Base-by-base conservation (phyloP, 306 rosid species). In the Macrotyloma uniflorum region DNA sequence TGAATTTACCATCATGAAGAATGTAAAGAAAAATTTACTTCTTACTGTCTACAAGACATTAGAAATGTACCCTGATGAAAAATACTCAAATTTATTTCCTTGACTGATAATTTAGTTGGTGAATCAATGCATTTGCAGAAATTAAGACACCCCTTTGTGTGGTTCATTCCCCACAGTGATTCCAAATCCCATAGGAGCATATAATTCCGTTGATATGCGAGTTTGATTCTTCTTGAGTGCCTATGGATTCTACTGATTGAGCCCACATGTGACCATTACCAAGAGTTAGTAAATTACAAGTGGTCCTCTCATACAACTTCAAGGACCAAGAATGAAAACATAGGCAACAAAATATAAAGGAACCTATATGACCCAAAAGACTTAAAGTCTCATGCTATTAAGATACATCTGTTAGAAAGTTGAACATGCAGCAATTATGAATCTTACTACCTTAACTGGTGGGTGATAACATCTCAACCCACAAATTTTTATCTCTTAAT, bases 401-500 rank as follows among this genome's bases (percentile, higher is more conserved):
- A 76, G 50, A 61, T 67, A 79, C 59, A 30, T 42, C 51, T 33
- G 79, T 22, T 62, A 43, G 78, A 57, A 50, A 81, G 40, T 49
- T 54, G 83, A 64, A 55, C 28, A 67, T 45, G 77, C 40, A 72
- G 83, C 78, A 79, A 86, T 75, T 86, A 72, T 79, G 72, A 72
- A 74, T 57, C 83, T 77, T 77, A 33, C 63, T 72, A 53, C 86
- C 80, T 81, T 83, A 63, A 81, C 42, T 62, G 69, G 79, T 84
- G 74, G 87, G 87, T 77, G 84, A 79, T 84, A 68, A 90, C 84
- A 87, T 83, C 83, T 70, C 79, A 76, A 84, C 71, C 79, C 83
- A 72, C 61, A 58, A 70, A 40, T 26, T 76, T 75, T 24, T 26
- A 67, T 68, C 49, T 54, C n/a, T 62, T 4, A 79, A 49, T n/a